Conservation (phyloP, 129 eudicot species). For the Pseudognaphalium luteoalbum region DNA sequence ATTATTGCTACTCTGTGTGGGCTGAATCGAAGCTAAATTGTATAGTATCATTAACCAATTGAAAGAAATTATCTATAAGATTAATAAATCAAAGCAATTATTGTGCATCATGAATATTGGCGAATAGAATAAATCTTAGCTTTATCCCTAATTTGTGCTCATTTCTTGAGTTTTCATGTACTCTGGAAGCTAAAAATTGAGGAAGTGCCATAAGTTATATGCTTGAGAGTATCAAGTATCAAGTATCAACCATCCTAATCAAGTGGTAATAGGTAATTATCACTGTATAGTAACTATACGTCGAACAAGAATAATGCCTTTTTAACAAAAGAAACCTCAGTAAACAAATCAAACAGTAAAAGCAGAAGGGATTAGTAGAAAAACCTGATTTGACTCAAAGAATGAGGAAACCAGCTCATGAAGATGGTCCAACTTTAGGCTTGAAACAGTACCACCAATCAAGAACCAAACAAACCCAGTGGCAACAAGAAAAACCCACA, state of each 20-base stretch:
- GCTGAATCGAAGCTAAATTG: background rate
- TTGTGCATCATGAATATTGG: background rate
- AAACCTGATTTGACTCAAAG: conserved; percentile 52
- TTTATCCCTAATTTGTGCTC: conserved; percentile 20
- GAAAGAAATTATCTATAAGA: background rate
- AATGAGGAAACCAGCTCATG: conserved; percentile 42
- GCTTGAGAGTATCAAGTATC: background rate
- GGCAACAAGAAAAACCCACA: conserved; percentile 36
- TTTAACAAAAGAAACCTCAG: background rate
- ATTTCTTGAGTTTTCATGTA: conserved; percentile 18
- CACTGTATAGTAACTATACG: background rate
- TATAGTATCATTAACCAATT: background rate
- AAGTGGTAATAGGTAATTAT: background rate
- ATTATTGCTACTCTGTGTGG: background rate
- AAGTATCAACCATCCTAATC: conserved; percentile 11
- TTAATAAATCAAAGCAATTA: conserved; percentile 12
- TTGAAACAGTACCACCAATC: conserved; percentile 23
- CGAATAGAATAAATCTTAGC: background rate
- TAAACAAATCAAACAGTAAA: conserved; percentile 22
- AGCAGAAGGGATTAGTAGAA: conserved; percentile 4
- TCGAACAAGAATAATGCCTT: conserved; percentile 8
- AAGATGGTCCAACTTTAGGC: conserved; percentile 35
- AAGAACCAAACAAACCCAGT: conserved; percentile 51
- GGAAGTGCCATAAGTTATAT: conserved; percentile 3
- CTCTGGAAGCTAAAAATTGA: conserved; percentile 20